Evolutionary conservation across 768 basidiomycete genomes (phyloP), one percentile per base, ranked within the genome.

Genomic region (Austroboletus festivus): DNA sequence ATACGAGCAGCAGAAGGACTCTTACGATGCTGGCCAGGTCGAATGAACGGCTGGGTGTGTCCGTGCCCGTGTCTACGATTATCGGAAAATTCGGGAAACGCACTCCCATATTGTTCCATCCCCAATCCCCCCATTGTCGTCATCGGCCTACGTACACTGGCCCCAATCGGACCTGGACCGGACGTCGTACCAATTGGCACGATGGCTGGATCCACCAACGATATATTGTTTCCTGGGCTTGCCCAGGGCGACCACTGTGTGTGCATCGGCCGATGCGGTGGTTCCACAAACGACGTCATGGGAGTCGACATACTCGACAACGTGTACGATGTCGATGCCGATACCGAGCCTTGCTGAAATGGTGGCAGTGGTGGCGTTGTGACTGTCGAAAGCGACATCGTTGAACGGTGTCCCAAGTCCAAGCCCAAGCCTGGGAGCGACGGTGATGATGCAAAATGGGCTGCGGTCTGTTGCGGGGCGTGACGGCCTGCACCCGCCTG

Each of bases 171-270:
- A n/a, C n/a, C n/a, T n/a, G n/a, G n/a, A n/a, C n/a, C n/a, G n/a
- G 34, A 35, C 34, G 34, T 9, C 35, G 4, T 7, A 11, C 35
- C 24, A 5, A 35, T 44, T 2, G 63, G 63, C 18, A 65, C 51
- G 20, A 65, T 48, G 8, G 61, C 61, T 6, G 62, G 58, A 41
- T 64, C 62, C 21, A 44, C 21, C n/a, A 56, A 58, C 2, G 60
- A n/a, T 10, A 19, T 8, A 1, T 20, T 31, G 34, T 47, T 48
- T 18, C 48, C 33, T 23, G 5, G 10, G 16, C 12, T 34, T 34
- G 31, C 46, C 60, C 52, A 61, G 16, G 49, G 58, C 11, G 48
- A 20, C 26, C 50, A 53, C 31, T 12, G 28, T n/a, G n/a, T n/a
- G n/a, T n/a, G n/a, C n/a, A 28, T 28, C 28, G 7, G 12, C 28